phyloP scores from a whole-genome alignment of 2,329 filamentous ascomycete species.

The Fusarium nurragi region DNA sequence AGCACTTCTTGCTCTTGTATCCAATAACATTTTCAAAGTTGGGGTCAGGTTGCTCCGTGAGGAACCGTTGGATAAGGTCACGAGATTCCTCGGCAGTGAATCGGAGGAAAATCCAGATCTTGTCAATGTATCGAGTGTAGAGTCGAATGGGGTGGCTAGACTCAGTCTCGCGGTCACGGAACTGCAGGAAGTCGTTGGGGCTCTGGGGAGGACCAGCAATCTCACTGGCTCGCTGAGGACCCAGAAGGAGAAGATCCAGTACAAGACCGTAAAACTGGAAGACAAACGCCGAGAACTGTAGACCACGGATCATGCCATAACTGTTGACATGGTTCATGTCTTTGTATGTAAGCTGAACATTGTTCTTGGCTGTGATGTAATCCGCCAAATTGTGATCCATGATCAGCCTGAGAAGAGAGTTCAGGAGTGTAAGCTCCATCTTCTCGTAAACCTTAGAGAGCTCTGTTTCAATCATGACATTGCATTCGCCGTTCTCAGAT shows the following conservation, averaged over 20 bases:
- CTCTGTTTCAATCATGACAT: constrained; percentile 98
- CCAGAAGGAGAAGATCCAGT: constrained; percentile 89
- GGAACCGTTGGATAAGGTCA: constrained; percentile 95
- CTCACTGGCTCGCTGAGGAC: constrained; percentile 95
- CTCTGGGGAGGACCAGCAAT: constrained; percentile 93
- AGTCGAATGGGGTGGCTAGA: constrained; percentile 93
- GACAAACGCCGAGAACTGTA: constrained; percentile 98
- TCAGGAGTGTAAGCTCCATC: constrained; percentile 95
- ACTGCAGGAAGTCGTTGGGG: constrained; percentile 97
- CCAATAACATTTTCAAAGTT: constrained; percentile 99
- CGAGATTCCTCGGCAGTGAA: constrained; percentile 94
- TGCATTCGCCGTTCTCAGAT: constrained; percentile 91
- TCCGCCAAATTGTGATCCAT: constrained; percentile 99
- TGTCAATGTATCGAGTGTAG: constrained; percentile 98
- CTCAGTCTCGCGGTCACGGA: constrained; percentile 91
- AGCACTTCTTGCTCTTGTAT: constrained; percentile 99
- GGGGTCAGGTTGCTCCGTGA: constrained; percentile 97
- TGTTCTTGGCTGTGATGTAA: constrained; percentile 99
- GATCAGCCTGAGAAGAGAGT: constrained; percentile 89
- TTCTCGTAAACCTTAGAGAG: constrained; percentile 99
- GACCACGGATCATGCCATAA: constrained; percentile 96
- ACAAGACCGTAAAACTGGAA: constrained; percentile 99
- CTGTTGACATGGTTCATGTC: constrained; percentile 99
- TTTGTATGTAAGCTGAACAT: constrained; percentile 98
- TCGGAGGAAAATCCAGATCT: constrained; percentile 96